Percentiles rank a stretch among this genome's conserved stretches.
These are phyloP conservation scores for Paraglomus occultum DNA, from an alignment of 192 early-diverging fungal species.

Conservation along the genomic window DNA sequence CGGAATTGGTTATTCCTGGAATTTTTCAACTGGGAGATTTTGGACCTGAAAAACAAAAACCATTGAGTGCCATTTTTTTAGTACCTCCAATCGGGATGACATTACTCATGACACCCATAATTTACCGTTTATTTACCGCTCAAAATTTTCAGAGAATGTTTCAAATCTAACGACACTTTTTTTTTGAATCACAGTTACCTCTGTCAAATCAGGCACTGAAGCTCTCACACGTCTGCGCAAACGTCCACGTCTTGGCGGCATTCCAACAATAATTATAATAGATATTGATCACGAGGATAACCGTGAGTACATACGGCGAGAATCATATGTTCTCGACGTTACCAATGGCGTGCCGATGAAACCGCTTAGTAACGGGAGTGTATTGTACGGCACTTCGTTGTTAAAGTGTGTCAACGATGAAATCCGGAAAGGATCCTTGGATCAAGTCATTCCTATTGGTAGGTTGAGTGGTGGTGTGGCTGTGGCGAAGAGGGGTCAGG, in stretches of 20 bases:
- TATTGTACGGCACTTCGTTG: constrained; percentile 34
- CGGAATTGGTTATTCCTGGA: too few relatives aligned
- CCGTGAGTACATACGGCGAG: constrained; percentile 7
- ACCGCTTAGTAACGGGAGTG: not conserved
- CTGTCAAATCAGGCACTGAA: constrained; percentile 16
- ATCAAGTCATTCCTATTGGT: constrained; percentile 41
- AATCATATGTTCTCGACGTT: constrained; percentile 13
- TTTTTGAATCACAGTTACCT: constrained; percentile 12
- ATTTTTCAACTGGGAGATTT: too few relatives aligned
- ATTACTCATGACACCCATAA: too few relatives aligned
- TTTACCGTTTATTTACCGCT: too few relatives aligned
- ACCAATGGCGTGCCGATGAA: not conserved
- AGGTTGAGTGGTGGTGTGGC: constrained; percentile 1
- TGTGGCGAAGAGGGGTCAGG: too few relatives aligned
- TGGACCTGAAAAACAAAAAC: too few relatives aligned
- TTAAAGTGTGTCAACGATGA: constrained; percentile 33
- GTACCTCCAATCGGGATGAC: too few relatives aligned
- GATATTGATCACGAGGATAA: constrained; percentile 27
- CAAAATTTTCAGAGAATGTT: too few relatives aligned
- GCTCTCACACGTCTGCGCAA: constrained; percentile 1
- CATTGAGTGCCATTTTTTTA: too few relatives aligned
- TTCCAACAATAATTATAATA: constrained; percentile 22
- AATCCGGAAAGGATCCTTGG: constrained; percentile 33
- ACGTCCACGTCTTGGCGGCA: not conserved
- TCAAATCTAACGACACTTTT: not conserved